Evolutionary conservation across 441 rosid species (phyloP).

Genomic region (Biscutella laevigata): DNA sequence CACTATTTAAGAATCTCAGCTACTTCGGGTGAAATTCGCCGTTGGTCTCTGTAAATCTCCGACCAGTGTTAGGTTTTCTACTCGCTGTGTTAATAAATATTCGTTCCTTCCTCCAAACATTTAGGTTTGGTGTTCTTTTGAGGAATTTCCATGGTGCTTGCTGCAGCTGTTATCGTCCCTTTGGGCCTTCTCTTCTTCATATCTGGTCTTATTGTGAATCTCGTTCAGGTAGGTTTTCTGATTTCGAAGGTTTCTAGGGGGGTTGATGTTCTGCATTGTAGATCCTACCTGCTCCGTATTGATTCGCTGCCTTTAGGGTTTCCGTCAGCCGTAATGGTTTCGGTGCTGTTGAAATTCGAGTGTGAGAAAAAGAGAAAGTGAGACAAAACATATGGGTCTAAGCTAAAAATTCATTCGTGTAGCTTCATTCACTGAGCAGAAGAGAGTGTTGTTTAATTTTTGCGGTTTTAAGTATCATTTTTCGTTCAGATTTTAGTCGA

Average conservation of each 20-base stretch:
- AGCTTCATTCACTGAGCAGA: background rate
- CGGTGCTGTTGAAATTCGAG: background rate
- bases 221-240: conserved; percentile 68
- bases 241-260: background rate
- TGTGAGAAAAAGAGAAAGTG: background rate
- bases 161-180: conserved; percentile 80
- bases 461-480: background rate
- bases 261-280: conserved; percentile 7
- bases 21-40: conserved; percentile 8
- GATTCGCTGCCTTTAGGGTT: conserved; percentile 22
- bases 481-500: background rate
- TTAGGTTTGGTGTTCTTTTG: background rate
- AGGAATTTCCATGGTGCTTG: conserved; percentile 55
- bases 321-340: background rate
- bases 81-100: no score
- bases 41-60: conserved; percentile 15
- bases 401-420: background rate
- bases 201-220: conserved; percentile 81
- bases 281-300: background rate
- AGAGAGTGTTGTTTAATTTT: conserved; percentile 1
- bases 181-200: conserved; percentile 72
- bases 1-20: background rate
- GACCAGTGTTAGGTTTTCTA: background rate
- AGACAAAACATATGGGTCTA: background rate
- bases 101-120: background rate